Percentiles rank a stretch among this genome's conserved stretches.
Conservation (phyloP, 352 stramenopile genomes). For the Phytopythium helicoides region DNA sequence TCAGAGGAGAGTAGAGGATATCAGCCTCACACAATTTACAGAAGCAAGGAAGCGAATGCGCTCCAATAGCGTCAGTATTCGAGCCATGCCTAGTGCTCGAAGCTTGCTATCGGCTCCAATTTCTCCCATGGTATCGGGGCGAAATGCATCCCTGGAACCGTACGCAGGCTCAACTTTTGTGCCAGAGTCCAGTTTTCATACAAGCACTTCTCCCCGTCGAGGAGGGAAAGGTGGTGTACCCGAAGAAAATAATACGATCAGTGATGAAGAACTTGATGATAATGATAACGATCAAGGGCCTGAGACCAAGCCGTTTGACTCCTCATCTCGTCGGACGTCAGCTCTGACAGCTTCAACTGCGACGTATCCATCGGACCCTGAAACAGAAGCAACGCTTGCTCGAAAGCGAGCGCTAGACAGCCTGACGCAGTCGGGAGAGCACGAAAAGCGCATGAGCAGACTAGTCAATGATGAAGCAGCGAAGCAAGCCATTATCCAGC, state of each 20-base stretch:
- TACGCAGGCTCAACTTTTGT: conserved; percentile 22
- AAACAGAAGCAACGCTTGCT: conserved; percentile 12
- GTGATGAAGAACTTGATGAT: neutral
- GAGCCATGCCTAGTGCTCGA: neutral
- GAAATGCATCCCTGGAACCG: conserved; percentile 9
- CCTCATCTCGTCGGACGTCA: neutral
- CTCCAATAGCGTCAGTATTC: conserved; percentile 10
- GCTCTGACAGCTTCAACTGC: conserved; percentile 3
- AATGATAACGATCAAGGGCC: neutral
- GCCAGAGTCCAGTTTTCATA: conserved; percentile 12
- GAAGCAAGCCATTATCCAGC: conserved; percentile 42
- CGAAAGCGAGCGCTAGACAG: conserved; percentile 48
- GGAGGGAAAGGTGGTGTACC: neutral
- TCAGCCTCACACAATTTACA: conserved; percentile 36
- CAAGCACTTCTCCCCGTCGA: neutral
- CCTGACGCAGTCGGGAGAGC: conserved; percentile 25
- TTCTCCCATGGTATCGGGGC: conserved; percentile 10
- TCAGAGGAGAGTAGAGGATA: conserved; percentile 12
- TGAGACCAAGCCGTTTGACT: neutral
- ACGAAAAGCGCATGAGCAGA: conserved; percentile 20
- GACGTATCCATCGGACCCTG: neutral
- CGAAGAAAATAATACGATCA: neutral
- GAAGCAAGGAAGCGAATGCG: conserved; percentile 21
- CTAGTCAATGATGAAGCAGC: conserved; percentile 35
- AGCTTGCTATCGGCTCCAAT: neutral